Conservation (phyloP, 73 alveolate genomes). For the Effrenium voratum region DNA sequence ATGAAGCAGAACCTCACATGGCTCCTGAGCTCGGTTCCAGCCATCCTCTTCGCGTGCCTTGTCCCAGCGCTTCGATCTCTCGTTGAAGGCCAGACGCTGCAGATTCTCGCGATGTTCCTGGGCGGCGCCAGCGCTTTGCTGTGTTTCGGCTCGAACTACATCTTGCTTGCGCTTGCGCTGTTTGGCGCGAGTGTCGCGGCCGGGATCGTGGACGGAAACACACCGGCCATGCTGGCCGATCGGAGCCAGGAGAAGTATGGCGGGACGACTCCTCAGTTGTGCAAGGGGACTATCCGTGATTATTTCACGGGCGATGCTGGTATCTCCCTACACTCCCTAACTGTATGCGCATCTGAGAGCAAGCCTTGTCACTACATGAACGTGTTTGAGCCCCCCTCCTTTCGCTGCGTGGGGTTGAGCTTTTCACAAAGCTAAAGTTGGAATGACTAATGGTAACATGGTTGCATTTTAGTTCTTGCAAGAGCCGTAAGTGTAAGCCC, state of each 20-base stretch:
- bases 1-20: slow-evolving; percentile 41
- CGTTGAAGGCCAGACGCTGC: not conserved
- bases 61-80: slow-evolving; percentile 21
- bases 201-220: slow-evolving; percentile 36
- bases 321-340: too few relatives aligned
- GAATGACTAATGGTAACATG: too few relatives aligned
- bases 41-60: slow-evolving; percentile 17
- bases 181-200: slow-evolving; percentile 20
- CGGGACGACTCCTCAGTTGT: slow-evolving; percentile 3
- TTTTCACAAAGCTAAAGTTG: too few relatives aligned
- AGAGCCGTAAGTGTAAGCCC: too few relatives aligned
- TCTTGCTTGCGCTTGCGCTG: slow-evolving; percentile 34
- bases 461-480: too few relatives aligned
- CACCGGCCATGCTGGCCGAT: slow-evolving; percentile 50
- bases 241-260: slow-evolving; percentile 57
- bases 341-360: too few relatives aligned
- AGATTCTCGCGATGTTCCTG: not conserved
- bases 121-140: slow-evolving; percentile 15
- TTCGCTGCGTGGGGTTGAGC: too few relatives aligned
- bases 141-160: not conserved
- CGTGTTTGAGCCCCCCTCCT: too few relatives aligned
- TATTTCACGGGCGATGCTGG: too few relatives aligned
- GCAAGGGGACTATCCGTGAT: too few relatives aligned
- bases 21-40: slow-evolving; percentile 20
- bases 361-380: too few relatives aligned